phyloP scores from a whole-genome alignment of 2,329 filamentous ascomycete genomes.

The Magnaporthiopsis incrustans region DNA sequence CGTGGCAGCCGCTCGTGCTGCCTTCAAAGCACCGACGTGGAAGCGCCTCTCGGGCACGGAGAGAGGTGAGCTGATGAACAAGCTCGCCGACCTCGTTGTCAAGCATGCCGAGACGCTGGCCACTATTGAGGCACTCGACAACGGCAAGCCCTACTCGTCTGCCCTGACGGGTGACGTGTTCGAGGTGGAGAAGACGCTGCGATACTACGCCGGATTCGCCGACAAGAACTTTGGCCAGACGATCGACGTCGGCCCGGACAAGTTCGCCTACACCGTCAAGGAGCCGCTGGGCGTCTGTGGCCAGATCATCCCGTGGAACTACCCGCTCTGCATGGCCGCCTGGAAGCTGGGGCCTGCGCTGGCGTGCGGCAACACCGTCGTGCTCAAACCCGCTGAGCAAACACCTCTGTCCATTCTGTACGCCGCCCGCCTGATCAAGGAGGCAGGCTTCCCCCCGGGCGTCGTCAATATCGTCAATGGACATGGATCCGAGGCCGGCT shows the following conservation, averaged over 20 bases:
- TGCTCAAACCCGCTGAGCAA: constrained; percentile 58
- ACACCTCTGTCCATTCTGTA: constrained; percentile 56
- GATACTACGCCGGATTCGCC: constrained; percentile 72
- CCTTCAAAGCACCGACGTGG: constrained; percentile 62
- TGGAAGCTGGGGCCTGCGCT: constrained; percentile 71
- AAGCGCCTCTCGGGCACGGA: constrained; percentile 58
- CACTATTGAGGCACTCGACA: constrained; percentile 66
- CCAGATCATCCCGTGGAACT: constrained; percentile 76
- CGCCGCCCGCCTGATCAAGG: constrained; percentile 57
- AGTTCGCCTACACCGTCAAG: constrained; percentile 69
- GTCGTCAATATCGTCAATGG: constrained; percentile 69
- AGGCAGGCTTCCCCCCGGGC: constrained; percentile 68
- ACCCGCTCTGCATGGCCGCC: constrained; percentile 66
- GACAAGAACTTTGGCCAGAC: constrained; percentile 74
- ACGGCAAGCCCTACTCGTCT: constrained; percentile 66
- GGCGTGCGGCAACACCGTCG: constrained; percentile 54
- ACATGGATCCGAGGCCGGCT: constrained; percentile 55
- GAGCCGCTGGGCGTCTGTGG: constrained; percentile 73
- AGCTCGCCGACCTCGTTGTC: constrained; percentile 61
- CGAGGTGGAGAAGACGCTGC: constrained; percentile 40
- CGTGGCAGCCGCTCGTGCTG: constrained; percentile 60
- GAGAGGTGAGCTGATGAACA: constrained; percentile 60
- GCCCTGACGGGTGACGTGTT: constrained; percentile 56
- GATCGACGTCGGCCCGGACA: constrained; percentile 62
- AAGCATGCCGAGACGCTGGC: constrained; percentile 46